These are phyloP conservation scores for Sclerotinia nivalis DNA, from an alignment of 2,329 filamentous ascomycete species.

Conservation along the genomic window DNA sequence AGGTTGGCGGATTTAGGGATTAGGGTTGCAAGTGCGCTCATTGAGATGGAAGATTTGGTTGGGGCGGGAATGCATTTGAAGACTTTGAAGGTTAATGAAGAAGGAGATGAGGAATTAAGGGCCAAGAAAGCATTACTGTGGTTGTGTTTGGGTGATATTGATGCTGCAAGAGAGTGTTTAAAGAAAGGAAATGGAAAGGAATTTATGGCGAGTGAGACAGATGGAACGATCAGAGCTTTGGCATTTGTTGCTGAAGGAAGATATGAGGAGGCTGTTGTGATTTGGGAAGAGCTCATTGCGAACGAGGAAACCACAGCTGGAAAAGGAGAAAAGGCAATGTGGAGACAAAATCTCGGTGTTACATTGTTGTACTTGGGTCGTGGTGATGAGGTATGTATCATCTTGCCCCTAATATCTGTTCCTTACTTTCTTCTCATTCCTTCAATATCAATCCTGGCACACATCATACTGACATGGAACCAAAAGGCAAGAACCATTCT, in stretches of 20 bases:
- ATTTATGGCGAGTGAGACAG: constrained; percentile 39
- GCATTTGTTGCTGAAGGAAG: constrained; percentile 77
- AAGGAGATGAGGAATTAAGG: constrained; percentile 42
- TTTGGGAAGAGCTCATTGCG: constrained; percentile 58
- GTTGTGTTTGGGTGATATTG: constrained; percentile 76
- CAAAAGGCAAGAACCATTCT: constrained; percentile 64
- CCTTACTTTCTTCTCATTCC: neutral
- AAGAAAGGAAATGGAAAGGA: constrained; percentile 26
- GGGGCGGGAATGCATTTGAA: constrained; percentile 74
- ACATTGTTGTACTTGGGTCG: constrained; percentile 79
- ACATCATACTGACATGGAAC: constrained; percentile 7
- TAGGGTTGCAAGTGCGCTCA: constrained; percentile 63
- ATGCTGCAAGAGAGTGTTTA: constrained; percentile 62
- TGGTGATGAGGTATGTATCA: constrained; percentile 63
- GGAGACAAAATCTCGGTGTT: constrained; percentile 80
- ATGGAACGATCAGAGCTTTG: constrained; percentile 63
- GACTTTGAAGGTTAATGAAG: constrained; percentile 49
- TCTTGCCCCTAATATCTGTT: neutral
- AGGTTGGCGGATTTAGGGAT: constrained; percentile 75
- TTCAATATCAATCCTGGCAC: neutral
- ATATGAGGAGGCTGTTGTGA: constrained; percentile 62
- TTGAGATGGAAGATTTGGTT: constrained; percentile 85
- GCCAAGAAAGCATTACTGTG: constrained; percentile 66
- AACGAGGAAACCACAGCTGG: constrained; percentile 5
- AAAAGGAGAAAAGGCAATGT: constrained; percentile 61